Evolutionary conservation across 2,329 filamentous ascomycete species (phyloP).

Genomic region (Fusarium denticulatum): DNA sequence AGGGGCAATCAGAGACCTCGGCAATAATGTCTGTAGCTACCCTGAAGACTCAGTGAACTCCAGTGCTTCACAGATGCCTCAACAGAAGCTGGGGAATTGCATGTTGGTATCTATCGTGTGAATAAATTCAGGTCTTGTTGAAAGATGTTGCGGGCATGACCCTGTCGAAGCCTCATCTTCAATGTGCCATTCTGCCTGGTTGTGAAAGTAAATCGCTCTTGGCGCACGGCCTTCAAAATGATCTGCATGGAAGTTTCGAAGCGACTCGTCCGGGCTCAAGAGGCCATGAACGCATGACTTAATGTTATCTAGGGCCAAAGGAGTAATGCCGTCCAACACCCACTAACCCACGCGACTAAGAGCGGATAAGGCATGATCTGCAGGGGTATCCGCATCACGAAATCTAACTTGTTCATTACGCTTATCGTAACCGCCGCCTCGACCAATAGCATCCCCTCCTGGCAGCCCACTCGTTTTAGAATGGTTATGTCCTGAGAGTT

Average conservation of each 20-base stretch:
- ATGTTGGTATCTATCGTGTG: neutral
- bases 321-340: neutral
- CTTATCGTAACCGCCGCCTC: slow-evolving; percentile 14
- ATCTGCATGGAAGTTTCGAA: neutral
- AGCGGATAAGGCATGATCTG: slow-evolving; percentile 23
- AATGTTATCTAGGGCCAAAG: neutral
- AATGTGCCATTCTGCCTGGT: neutral
- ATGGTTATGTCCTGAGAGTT: neutral
- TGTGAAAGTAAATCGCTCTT: neutral
- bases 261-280: neutral
- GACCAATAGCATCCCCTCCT: neutral
- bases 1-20: neutral
- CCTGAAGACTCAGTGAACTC: no score
- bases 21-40: neutral
- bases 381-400: slow-evolving; percentile 16
- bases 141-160: neutral
- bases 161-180: neutral
- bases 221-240: neutral
- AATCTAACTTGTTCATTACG: slow-evolving; percentile 19
- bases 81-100: no score
- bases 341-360: neutral
- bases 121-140: neutral
- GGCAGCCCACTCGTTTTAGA: neutral
- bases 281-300: neutral
- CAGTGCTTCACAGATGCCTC: no score